Evolutionary conservation across 139 green algal genomes (phyloP).

Genomic region (Chara braunii): DNA sequence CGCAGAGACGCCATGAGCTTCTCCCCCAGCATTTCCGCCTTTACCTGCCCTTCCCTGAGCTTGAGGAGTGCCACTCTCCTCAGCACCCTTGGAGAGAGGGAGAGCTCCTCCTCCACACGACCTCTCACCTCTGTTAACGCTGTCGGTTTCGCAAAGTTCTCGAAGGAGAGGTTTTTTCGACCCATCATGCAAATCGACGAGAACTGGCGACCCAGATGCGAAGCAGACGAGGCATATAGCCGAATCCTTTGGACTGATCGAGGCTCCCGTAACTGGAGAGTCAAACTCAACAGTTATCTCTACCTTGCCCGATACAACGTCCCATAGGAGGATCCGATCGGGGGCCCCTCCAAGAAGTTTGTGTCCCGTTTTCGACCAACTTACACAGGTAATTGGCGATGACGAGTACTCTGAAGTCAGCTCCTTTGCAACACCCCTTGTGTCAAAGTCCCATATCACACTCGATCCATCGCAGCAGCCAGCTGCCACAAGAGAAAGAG

Average conservation of each 20-base stretch:
- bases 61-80: neutral
- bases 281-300: neutral
- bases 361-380: neutral
- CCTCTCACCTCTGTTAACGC: neutral
- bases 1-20: neutral
- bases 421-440: constrained; percentile 54
- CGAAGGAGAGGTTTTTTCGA: neutral
- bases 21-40: too few relatives aligned
- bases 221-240: constrained; percentile 43
- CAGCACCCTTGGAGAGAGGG: neutral
- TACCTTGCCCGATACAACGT: constrained; percentile 44
- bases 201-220: constrained; percentile 40
- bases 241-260: constrained; percentile 24
- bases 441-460: constrained; percentile 79
- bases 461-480: constrained; percentile 65
- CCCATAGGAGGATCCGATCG: constrained; percentile 50
- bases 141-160: neutral
- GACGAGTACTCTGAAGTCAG: neutral
- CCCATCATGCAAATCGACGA: constrained; percentile 41
- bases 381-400: neutral
- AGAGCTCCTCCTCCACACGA: neutral
- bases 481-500: constrained; percentile 40
- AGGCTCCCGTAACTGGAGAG: constrained; percentile 8
- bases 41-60: neutral
- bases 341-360: neutral